Base-by-base conservation (phyloP, 805 yeast genomes). In the Candida anglica region DNA sequence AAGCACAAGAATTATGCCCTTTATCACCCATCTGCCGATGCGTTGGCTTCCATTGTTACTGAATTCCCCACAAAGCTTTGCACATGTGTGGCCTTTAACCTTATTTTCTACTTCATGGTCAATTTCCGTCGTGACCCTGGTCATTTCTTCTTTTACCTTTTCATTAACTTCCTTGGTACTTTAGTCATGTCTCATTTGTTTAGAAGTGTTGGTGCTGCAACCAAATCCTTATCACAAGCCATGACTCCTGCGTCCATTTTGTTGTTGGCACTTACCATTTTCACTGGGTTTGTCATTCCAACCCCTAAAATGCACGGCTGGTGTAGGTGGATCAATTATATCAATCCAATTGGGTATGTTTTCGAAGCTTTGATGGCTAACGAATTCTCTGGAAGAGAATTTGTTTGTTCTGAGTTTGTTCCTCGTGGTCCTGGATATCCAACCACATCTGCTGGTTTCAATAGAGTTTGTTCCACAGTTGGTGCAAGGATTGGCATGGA, bases 251-350 rank as follows among this genome's bases (percentile, higher is more conserved):
- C 81, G 2, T 63, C 79, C 10, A 40, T 75, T 18, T 38, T 77
- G 36, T 52, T 78, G 37, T 55, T 71, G 27, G 71, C 70, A 5
- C 46, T 77, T 47, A 55, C 71, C 14, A 61, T 73, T 48, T 77
- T 66, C 47, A 67, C 77, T 6, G 83, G 83, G 25, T 78, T 77
- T 59, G 75, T 71, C 15, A 58, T 77, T 38, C 84, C 83, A 18
- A 68, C 71, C 19, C 67, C 71, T 4, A 52, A 66, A 31, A 75
- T 77, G 75, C 63, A 68, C 42, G 78, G 81, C 10, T 79, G 84
- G 84, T 71, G 78, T 21, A 63, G 77, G 44, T 79, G 83, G 83
- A 75, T 79, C 40, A 72, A 74, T 53, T 79, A 75, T 44, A 44
- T 79, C 29, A 66, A 78, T 43, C 84, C 84, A 1, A 52, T 77